A percentile compares a stretch with the other conserved stretches of the same genome.
These are phyloP conservation scores for Immersiporthe knoxdaviesiana DNA, from an alignment of 2,329 filamentous ascomycete species.

Conservation along the genomic window DNA sequence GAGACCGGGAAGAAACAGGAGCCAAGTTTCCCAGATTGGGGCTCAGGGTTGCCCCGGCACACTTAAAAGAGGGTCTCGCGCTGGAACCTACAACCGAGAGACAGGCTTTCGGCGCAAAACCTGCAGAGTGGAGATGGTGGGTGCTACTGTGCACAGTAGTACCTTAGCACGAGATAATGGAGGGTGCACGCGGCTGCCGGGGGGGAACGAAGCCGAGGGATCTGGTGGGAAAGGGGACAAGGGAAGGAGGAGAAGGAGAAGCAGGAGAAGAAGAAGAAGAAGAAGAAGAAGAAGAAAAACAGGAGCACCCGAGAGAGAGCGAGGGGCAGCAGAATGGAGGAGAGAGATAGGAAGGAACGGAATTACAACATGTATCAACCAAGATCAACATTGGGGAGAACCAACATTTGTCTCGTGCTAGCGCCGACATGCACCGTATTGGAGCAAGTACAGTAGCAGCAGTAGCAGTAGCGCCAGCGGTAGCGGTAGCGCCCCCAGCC, in stretches of 20 bases:
- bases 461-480: neutral
- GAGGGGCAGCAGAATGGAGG: neutral
- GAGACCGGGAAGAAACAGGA: neutral
- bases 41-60: constrained; percentile 17
- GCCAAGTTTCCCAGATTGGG: neutral
- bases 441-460: neutral
- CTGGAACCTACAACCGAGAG: constrained; percentile 23
- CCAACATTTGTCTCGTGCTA: neutral
- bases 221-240: neutral
- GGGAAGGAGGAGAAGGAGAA: neutral
- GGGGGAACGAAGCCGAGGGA: neutral
- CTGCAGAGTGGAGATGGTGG: constrained; percentile 3
- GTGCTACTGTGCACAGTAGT: neutral
- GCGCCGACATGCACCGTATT: neutral
- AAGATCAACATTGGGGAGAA: neutral
- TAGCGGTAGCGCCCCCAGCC: neutral
- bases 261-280: neutral
- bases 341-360: neutral
- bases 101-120: constrained; percentile 14
- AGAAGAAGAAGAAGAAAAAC: neutral
- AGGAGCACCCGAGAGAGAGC: neutral
- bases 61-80: constrained; percentile 20
- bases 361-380: neutral
- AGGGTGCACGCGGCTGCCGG: neutral
- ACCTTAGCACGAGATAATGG: neutral